Percentiles rank a stretch among this genome's conserved stretches.
phyloP scores from a whole-genome alignment of 495 filamentous ascomycete species.

The Penicillium coprophilum region DNA sequence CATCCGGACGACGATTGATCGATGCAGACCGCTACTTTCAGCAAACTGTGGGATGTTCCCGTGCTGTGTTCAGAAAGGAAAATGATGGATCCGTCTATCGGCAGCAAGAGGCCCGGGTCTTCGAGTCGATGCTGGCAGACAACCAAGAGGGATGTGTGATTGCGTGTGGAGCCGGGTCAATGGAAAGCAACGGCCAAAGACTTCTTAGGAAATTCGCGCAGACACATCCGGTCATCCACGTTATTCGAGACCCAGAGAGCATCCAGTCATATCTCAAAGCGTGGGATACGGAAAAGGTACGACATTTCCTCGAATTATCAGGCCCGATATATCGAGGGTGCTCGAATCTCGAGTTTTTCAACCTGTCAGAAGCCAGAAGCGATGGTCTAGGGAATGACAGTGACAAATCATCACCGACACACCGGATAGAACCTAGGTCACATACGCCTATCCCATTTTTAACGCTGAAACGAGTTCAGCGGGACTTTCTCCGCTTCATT shows the following conservation, averaged over 20 bases:
- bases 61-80: slow-evolving; percentile 58
- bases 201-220: slow-evolving; percentile 48
- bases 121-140: slow-evolving; percentile 61
- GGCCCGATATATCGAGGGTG: slow-evolving; percentile 57
- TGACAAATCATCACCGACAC: slow-evolving; percentile 33
- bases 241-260: slow-evolving; percentile 64
- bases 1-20: slow-evolving; percentile 66
- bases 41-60: slow-evolving; percentile 61
- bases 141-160: slow-evolving; percentile 68
- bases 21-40: slow-evolving; percentile 72
- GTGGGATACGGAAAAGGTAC: slow-evolving; percentile 53
- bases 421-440: slow-evolving; percentile 37
- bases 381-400: slow-evolving; percentile 30
- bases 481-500: slow-evolving; percentile 69
- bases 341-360: slow-evolving; percentile 78
- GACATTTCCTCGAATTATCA: slow-evolving; percentile 53
- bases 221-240: slow-evolving; percentile 69
- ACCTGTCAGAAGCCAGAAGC: slow-evolving; percentile 48
- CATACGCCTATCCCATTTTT: slow-evolving; percentile 54
- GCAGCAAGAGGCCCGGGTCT: slow-evolving; percentile 58
- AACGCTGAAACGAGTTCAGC: slow-evolving; percentile 65
- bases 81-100: slow-evolving; percentile 62
- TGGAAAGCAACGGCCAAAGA: slow-evolving; percentile 45
- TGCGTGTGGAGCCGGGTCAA: slow-evolving; percentile 60
- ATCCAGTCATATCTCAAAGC: slow-evolving; percentile 62